Conservation (phyloP, 257 asterid species). For the Cynanchum wilfordii region DNA sequence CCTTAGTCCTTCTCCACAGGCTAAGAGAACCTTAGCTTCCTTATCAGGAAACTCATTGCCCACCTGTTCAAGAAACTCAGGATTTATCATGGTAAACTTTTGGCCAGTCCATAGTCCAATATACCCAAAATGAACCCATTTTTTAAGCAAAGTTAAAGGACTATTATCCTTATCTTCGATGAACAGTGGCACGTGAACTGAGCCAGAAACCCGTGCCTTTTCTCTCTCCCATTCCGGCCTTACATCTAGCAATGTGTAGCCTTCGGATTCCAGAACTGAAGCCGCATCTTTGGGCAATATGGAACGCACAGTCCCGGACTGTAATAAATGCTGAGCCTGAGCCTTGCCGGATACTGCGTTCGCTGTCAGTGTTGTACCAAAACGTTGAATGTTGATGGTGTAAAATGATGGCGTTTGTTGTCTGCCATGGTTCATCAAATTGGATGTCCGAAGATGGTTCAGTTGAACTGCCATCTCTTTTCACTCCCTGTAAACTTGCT, state of each 20-base stretch:
- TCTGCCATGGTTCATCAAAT: conserved; percentile 24
- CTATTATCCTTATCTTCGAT: conserved; percentile 72
- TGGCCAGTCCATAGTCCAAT: conserved; percentile 96
- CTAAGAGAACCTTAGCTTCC: conserved; percentile 66
- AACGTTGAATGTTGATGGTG: conserved; percentile 30
- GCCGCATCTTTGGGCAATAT: conserved; percentile 69
- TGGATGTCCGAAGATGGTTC: conserved; percentile 44
- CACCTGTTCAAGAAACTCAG: conserved; percentile 50
- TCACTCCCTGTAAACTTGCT: not conserved
- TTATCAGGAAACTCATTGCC: conserved; percentile 55
- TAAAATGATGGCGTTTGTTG: conserved; percentile 27
- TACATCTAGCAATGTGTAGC: conserved; percentile 72
- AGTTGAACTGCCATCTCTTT: conserved; percentile 45
- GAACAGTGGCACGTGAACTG: conserved; percentile 82
- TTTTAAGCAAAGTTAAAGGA: conserved; percentile 65
- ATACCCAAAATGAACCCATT: conserved; percentile 95
- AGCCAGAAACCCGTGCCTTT: conserved; percentile 75
- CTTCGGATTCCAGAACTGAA: conserved; percentile 51
- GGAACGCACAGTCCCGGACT: conserved; percentile 67
- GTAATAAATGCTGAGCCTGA: conserved; percentile 62
- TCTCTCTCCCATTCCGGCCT: conserved; percentile 88
- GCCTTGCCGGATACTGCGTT: conserved; percentile 50
- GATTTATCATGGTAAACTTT: conserved; percentile 66
- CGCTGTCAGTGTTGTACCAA: conserved; percentile 21
- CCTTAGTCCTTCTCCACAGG: conserved; percentile 96